A percentile compares a stretch with the other conserved stretches of the same genome.
phyloP scores from a whole-genome alignment of 2,329 filamentous ascomycete species.

The Colletotrichum sp. region DNA sequence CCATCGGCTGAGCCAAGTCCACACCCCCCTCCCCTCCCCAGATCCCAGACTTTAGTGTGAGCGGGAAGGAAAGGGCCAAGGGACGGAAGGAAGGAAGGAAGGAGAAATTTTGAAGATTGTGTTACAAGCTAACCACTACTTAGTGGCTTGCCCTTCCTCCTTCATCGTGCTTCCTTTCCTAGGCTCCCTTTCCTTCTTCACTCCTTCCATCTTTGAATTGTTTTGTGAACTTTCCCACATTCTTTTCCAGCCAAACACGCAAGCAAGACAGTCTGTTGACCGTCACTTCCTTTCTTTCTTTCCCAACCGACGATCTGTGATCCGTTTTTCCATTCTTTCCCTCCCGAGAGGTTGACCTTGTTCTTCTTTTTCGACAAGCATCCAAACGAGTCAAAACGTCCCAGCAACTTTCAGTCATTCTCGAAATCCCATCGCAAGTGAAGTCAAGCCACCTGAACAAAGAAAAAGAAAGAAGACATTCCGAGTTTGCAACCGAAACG shows the following conservation, averaged over 20 bases:
- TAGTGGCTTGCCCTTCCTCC: constrained; percentile 13
- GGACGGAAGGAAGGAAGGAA: not conserved
- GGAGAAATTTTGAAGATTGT: not conserved
- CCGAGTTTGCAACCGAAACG: not conserved
- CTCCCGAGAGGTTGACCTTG: not conserved
- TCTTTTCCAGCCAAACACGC: constrained; percentile 16
- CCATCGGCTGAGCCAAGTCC: not conserved
- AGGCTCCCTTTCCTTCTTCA: not conserved
- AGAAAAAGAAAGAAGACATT: not conserved
- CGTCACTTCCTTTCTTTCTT: constrained; percentile 19
- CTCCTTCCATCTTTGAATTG: constrained; percentile 12
- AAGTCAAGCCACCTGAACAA: not conserved
- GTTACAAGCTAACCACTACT: constrained; percentile 9
- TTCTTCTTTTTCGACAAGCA: not conserved
- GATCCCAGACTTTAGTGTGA: not conserved
- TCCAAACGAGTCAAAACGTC: not conserved
- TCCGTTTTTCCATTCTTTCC: constrained; percentile 20
- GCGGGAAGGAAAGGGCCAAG: not conserved
- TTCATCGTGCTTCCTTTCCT: not conserved
- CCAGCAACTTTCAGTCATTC: not conserved
- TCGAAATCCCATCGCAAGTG: not conserved
- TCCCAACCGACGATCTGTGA: constrained; percentile 15
- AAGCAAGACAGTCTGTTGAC: constrained; percentile 13
- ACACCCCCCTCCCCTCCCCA: not conserved
- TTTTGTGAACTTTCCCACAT: constrained; percentile 2